A percentile compares a stretch with the other conserved stretches of the same genome.
Evolutionary conservation across 768 basidiomycete genomes (phyloP).

Genomic region (Polyporus arcularius): DNA sequence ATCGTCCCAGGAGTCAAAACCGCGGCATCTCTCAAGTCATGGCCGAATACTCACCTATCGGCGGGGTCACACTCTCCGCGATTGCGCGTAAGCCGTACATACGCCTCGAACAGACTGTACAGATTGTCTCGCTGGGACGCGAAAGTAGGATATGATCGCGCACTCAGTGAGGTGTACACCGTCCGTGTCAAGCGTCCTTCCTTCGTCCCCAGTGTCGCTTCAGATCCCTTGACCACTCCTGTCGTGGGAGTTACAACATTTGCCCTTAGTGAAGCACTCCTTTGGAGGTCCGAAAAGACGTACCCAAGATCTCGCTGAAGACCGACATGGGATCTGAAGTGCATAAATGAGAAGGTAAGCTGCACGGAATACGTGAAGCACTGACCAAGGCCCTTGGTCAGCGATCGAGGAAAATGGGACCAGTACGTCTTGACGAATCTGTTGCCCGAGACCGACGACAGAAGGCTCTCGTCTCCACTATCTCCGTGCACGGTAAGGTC

Average conservation of each 20-base stretch:
- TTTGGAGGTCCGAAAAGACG: constrained; percentile 7
- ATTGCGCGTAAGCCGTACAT: constrained; percentile 47
- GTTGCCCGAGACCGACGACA: constrained; percentile 40
- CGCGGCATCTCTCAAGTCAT: neutral
- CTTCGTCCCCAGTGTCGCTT: constrained; percentile 49
- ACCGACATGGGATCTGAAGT: constrained; percentile 58
- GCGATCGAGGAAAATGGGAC: constrained; percentile 51
- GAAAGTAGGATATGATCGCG: neutral
- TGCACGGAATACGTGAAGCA: constrained; percentile 19
- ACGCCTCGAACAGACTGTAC: constrained; percentile 48
- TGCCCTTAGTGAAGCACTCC: neutral
- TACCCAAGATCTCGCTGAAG: constrained; percentile 66
- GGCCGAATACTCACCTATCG: constrained; percentile 46
- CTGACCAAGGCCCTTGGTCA: constrained; percentile 45
- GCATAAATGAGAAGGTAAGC: neutral
- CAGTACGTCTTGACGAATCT: constrained; percentile 55
- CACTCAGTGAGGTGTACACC: neutral
- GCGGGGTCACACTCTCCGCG: constrained; percentile 53
- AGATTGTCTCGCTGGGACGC: neutral
- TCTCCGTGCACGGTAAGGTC: no score
- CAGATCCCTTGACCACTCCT: constrained; percentile 70
- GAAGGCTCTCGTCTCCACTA: neutral
- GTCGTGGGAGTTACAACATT: no score
- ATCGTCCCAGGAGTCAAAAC: no score
- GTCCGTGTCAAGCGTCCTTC: constrained; percentile 38